Evolutionary conservation across 2,329 filamentous ascomycete species (phyloP).

Genomic region (Aspergillus sp.): DNA sequence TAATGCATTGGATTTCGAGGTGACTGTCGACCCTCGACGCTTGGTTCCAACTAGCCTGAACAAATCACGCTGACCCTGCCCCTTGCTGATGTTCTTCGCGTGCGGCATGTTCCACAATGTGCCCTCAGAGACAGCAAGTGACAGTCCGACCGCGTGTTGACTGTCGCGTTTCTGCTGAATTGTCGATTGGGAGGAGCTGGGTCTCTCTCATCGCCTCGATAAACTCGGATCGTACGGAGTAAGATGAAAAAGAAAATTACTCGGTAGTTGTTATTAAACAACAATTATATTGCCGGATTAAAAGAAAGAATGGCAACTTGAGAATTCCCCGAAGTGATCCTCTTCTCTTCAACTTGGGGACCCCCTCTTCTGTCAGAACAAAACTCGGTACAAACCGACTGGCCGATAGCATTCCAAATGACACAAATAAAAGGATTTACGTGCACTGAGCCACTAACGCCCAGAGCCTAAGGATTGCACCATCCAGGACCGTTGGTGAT

Average conservation of each 20-base stretch:
- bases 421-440: conserved; percentile 1
- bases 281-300: too few relatives aligned
- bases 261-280: too few relatives aligned
- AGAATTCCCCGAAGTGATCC: conserved; percentile 9
- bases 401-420: conserved; percentile 6
- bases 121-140: too few relatives aligned
- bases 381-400: conserved; percentile 5
- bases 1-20: too few relatives aligned
- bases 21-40: too few relatives aligned
- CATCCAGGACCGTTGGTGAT: not conserved
- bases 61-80: conserved; percentile 5
- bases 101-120: conserved; percentile 26
- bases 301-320: not conserved
- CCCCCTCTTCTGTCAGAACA: conserved; percentile 1
- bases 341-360: not conserved
- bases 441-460: conserved; percentile 1
- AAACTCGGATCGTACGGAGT: too few relatives aligned
- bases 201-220: too few relatives aligned
- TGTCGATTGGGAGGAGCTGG: too few relatives aligned
- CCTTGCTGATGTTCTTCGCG: conserved; percentile 26
- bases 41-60: too few relatives aligned
- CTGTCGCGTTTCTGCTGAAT: too few relatives aligned
- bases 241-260: too few relatives aligned
- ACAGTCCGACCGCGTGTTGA: conserved; percentile 1
- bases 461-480: not conserved